phyloP scores from a whole-genome alignment of 805 yeast species.

The Kurtzmaniella cleridarum region DNA sequence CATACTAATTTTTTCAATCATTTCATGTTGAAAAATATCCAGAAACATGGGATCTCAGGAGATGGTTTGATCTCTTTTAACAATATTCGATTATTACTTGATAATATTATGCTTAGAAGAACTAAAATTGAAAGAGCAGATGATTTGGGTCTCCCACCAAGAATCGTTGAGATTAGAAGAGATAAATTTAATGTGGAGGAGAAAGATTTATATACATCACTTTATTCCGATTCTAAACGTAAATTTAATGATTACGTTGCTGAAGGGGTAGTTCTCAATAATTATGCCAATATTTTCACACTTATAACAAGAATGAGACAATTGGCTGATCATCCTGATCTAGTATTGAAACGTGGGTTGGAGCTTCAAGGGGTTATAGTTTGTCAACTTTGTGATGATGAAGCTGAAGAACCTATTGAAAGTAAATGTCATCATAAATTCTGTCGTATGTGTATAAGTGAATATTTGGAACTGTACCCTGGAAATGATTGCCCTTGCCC shows the following conservation, averaged over 20 bases:
- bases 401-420: constrained; percentile 95
- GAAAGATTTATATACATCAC: constrained; percentile 81
- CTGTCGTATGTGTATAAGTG: constrained; percentile 88
- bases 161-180: constrained; percentile 82
- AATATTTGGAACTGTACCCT: constrained; percentile 77
- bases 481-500: constrained; percentile 82
- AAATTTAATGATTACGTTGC: constrained; percentile 90
- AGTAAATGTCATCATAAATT: constrained; percentile 91
- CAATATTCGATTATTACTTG: constrained; percentile 66
- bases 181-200: constrained; percentile 93
- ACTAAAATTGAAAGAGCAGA: constrained; percentile 96
- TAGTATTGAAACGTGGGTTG: constrained; percentile 64
- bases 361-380: constrained; percentile 52
- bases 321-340: constrained; percentile 96
- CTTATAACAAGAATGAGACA: constrained; percentile 96
- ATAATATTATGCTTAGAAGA: constrained; percentile 85
- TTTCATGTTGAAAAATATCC: constrained; percentile 90
- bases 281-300: constrained; percentile 95
- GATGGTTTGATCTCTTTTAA: constrained; percentile 76
- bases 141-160: constrained; percentile 94
- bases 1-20: constrained; percentile 95
- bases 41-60: constrained; percentile 74
- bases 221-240: constrained; percentile 82
- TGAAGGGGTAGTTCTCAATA: constrained; percentile 92
- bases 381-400: constrained; percentile 94